Evolutionary conservation across 2,329 filamentous ascomycete species (phyloP).

Genomic region (Clonostachys rosea): DNA sequence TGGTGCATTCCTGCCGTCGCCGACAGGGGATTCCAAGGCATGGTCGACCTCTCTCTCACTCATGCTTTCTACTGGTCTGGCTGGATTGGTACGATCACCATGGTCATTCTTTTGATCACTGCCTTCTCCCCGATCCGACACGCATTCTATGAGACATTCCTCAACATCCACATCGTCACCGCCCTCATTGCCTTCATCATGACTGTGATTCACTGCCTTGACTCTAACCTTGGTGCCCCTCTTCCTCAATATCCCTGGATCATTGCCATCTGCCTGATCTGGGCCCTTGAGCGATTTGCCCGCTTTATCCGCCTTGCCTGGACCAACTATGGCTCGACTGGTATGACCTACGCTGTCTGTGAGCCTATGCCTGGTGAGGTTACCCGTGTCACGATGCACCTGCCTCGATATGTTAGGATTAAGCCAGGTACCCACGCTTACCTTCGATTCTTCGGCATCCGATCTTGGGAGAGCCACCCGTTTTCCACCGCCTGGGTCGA

Average conservation of each 20-base stretch:
- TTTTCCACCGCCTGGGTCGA: conserved; percentile 77
- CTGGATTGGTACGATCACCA: conserved; percentile 53
- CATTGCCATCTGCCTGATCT: conserved; percentile 69
- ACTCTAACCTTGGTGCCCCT: conserved; percentile 59
- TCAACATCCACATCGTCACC: conserved; percentile 78
- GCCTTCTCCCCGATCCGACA: conserved; percentile 80
- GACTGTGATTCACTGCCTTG: conserved; percentile 73
- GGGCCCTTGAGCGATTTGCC: conserved; percentile 65
- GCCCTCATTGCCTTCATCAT: conserved; percentile 64
- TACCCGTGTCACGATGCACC: conserved; percentile 64
- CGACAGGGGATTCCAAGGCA: conserved; percentile 57
- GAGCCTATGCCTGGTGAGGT: conserved; percentile 67
- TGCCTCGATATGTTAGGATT: conserved; percentile 63
- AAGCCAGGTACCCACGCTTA: conserved; percentile 71
- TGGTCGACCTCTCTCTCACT: conserved; percentile 46
- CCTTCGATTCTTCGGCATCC: conserved; percentile 63
- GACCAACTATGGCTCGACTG: conserved; percentile 56
- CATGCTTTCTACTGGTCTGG: conserved; percentile 65
- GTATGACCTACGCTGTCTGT: conserved; percentile 60
- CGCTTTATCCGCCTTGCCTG: conserved; percentile 62
- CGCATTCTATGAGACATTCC: conserved; percentile 95
- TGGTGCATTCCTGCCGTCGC: conserved; percentile 72
- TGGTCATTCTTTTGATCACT: conserved; percentile 63
- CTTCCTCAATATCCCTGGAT: conserved; percentile 73
- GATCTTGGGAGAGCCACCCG: conserved; percentile 69